Base-by-base conservation (phyloP, 345 rosid species). In the Aegle marmelos region DNA sequence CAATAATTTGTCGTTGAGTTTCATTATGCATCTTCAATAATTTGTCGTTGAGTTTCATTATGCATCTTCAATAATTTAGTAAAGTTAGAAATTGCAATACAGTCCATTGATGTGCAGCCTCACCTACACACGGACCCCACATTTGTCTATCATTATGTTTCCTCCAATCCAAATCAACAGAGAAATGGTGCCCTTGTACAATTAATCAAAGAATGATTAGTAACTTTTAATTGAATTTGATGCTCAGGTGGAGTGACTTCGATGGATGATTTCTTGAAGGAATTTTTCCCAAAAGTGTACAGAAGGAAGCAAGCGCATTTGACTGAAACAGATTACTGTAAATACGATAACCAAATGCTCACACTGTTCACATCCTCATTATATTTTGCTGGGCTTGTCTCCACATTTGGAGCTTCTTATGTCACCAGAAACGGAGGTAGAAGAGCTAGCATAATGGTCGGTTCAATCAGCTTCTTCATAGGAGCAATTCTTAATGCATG, bases 181-280 rank as follows among this genome's bases (percentile, higher is more conserved):
- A 60, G 30, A 60, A 60, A 24, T 60, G 14, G 14, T 59, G 27
- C 28, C 27, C 27, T 60, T 60, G 4, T 45, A 45, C 50, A 45
- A 45, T 45, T 13, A 45, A 45, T 13, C 50, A 13, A 45, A 45
- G 50, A 45, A 45, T 11, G 13, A 45, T 45, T 53, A 6, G 57
- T 25, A 45, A 69, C 24, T 48, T 6, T 13, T 22, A 14, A n/a
- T n/a, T 58, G 64, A 54, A 72, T 59, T 58, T 72, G 67, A 45
- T 14, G 70, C 83, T 75, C 84, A 95, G 98, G 98, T 36, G 99
- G 97, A 37, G 99, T 95, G 66, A 95, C 98, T 79, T 93, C 94
- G 74, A 95, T 95, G 99, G 98, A 93, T 64, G 98, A 95, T 88
- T 95, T 95, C 90, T 82, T 95, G 89, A 90, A 76, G 70, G 89